phyloP scores from a whole-genome alignment of 169 alveolate genomes.

The Babesia sp. region DNA sequence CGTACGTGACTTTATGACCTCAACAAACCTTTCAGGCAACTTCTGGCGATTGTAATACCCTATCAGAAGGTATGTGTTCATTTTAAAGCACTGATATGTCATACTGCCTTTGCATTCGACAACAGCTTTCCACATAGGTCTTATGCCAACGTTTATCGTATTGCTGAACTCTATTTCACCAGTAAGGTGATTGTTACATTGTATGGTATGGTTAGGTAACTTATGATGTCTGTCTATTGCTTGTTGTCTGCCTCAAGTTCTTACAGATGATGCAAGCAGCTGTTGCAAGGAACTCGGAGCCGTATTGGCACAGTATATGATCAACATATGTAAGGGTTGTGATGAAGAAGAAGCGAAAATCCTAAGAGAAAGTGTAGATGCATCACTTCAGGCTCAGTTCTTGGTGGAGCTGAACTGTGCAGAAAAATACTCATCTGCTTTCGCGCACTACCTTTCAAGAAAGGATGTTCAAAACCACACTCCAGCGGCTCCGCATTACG shows the following conservation, averaged over 20 bases:
- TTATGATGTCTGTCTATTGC: background rate
- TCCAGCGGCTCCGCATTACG: background rate
- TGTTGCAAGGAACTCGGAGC: conserved; percentile 2
- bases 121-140: too few species aligned
- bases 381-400: conserved; percentile 49
- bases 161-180: too few species aligned
- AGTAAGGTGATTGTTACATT: background rate
- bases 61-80: conserved; percentile 17
- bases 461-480: background rate
- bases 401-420: conserved; percentile 56
- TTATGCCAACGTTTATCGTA: too few species aligned
- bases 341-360: conserved; percentile 22
- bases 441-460: background rate
- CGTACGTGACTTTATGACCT: background rate
- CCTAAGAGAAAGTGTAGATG: conserved; percentile 24
- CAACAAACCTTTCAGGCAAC: background rate
- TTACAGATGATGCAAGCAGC: background rate
- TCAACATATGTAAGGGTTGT: conserved; percentile 38
- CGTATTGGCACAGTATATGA: conserved; percentile 35
- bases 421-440: conserved; percentile 19
- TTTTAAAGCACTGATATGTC: too few species aligned
- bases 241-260: background rate
- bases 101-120: too few species aligned
- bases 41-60: background rate
- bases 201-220: background rate